Evolutionary conservation across 129 eudicot species (phyloP), one percentile per base, ranked within the genome.

Genomic region (Silybum marianum): DNA sequence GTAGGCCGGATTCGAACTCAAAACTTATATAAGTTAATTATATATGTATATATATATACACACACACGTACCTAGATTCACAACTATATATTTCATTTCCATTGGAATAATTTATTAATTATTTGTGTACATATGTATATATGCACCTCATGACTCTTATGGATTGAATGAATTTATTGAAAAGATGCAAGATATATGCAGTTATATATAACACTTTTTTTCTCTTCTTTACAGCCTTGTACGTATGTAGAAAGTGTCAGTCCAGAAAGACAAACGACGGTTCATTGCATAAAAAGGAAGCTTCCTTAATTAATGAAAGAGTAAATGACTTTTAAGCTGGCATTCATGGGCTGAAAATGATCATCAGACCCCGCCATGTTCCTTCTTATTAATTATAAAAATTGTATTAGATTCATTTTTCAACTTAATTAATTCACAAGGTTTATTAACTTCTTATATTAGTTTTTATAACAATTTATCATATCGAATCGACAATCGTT

Each of bases 341-440:
- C 76, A 82, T 76, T 44, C 82, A 82, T 70, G 82, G 86, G 77
- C 36, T 76, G 69, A 23, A 65, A 65, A 65, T 19, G 69, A 10
- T 65, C 69, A 18, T 76, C 24, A 76, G 81, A 82, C 81, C 82
- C 81, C 73, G 11, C 82, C 86, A 82, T 58, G 86, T 76, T 76
- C 78, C 39, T 82, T 82, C 48, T 40, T 71, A 71, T 70, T 77
- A 22, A 83, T 6, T 38, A 58, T n/a, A 1, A 51, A 0, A 18
- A 40, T 10, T 44, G 16, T 44, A 0, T 44, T 44, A 9, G 54
- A 44, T 44, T 44, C 65, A 54, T 16, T 58, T 58, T n/a, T 58
- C 66, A 58, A n/a, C 66, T 58, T 18, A 58, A 18, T 58, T 18
- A 58, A 18, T 58, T n/a, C 2, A 58, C 66, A 58, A n/a, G 66